Base-by-base conservation (phyloP, 2,329 filamentous ascomycete species). In the Ilyonectria robusta region DNA sequence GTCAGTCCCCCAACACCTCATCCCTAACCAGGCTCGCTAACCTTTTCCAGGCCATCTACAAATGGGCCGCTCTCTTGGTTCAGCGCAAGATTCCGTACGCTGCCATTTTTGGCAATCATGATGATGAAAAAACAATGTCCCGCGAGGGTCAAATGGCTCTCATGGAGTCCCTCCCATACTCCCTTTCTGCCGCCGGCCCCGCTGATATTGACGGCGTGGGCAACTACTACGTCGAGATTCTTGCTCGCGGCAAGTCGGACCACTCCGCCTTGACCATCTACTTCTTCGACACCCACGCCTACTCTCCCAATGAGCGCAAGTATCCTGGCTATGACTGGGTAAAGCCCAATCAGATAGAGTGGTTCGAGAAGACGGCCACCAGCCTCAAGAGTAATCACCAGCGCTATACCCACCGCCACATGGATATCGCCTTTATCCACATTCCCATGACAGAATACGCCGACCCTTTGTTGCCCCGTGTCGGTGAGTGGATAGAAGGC, bases 291-390 rank as follows among this genome's bases (percentile, higher is more conserved):
- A 95, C 95, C 0, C 96, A 99, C 79, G 88, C 93, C 4, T 97
- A 98, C 80, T 94, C 94, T 6, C 95, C 95, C 0, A 93, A 99
- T 77, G 94, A 98, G 81, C 89, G 91, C 62, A 90, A 93, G 66
- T 98, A 91, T 79, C 89, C 90, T n/a, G 96, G 96, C 54, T 99
- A 99, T 78, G 95, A 98, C 81, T 99, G 96, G 96, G 84, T 99
- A 77, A 98, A 98, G 83, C 91, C 91, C 50, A 94, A 89, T 73
- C 96, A 99, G 81, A 97, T 98, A 66, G 90, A 93, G 62, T 99
- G 96, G 96, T 99, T 99, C 84, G 91, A 90, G 72, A 87, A 89
- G 70, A 97, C 93, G 1, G 91, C 93, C 1, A 85, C 91, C 64
- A 83, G 89, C 13, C 83, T 98, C 53, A 94, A 94, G 81, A 90